phyloP scores from a whole-genome alignment of 2,329 filamentous ascomycete species.

The Fusarium coicis region DNA sequence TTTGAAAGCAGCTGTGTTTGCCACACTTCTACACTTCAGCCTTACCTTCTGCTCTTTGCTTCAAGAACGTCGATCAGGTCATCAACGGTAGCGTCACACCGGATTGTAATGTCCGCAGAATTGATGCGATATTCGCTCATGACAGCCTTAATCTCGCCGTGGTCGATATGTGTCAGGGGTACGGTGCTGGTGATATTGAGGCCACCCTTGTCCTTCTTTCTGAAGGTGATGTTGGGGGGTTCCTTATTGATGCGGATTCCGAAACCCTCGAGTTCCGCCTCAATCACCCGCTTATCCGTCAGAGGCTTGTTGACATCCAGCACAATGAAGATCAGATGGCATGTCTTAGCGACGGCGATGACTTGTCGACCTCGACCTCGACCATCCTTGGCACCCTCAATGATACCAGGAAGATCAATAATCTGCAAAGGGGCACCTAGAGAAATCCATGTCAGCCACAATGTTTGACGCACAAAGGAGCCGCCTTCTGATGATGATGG shows the following conservation, averaged over 20 bases:
- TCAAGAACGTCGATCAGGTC: conserved; percentile 97
- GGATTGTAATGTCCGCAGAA: conserved; percentile 96
- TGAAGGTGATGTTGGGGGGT: conserved; percentile 98
- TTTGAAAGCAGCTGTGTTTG: neutral
- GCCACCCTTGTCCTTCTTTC: conserved; percentile 98
- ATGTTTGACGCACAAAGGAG: conserved; percentile 16
- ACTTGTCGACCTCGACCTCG: conserved; percentile 98
- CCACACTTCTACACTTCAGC: conserved; percentile 3
- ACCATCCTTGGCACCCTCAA: conserved; percentile 97
- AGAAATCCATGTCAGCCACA: conserved; percentile 34
- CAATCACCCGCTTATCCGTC: conserved; percentile 96
- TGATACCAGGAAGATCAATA: conserved; percentile 98
- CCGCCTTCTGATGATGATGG: neutral
- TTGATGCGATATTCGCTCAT: conserved; percentile 97
- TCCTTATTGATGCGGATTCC: conserved; percentile 97
- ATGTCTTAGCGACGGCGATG: conserved; percentile 98
- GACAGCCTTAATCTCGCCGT: conserved; percentile 97
- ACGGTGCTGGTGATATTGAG: conserved; percentile 96
- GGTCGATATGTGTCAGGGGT: conserved; percentile 89
- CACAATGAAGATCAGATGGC: conserved; percentile 98
- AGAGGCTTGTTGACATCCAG: conserved; percentile 98
- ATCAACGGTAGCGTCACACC: conserved; percentile 96
- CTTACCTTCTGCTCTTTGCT: conserved; percentile 78
- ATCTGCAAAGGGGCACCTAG: conserved; percentile 92
- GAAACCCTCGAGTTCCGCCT: conserved; percentile 94